These are phyloP conservation scores for Moesziomyces sp. DNA, from an alignment of 1,284 basidiomycete species.

Conservation along the genomic window DNA sequence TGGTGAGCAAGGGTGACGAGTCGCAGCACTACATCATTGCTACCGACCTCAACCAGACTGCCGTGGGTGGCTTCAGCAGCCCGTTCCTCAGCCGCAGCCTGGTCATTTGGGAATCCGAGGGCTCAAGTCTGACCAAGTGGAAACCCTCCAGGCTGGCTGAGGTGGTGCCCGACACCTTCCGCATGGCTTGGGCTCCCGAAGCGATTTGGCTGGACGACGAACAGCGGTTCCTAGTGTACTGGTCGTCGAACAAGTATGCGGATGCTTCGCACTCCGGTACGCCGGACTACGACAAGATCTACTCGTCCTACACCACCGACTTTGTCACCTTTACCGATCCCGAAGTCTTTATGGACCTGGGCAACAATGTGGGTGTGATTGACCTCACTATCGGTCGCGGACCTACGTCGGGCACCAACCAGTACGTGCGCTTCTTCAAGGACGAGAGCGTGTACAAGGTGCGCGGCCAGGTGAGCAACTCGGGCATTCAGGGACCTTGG, in stretches of 20 bases:
- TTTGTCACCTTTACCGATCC: conserved; percentile 23
- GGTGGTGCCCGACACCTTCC: conserved; percentile 23
- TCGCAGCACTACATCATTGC: conserved; percentile 33
- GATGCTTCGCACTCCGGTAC: conserved; percentile 27
- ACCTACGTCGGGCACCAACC: conserved; percentile 8
- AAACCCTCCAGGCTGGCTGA: conserved; percentile 8
- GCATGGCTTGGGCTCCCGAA: conserved; percentile 32
- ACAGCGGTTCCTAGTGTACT: conserved; percentile 29
- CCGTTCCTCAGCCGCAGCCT: conserved; percentile 22
- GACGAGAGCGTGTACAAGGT: conserved; percentile 28
- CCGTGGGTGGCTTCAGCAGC: conserved; percentile 19
- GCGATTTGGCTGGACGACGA: conserved; percentile 20
- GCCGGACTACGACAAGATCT: conserved; percentile 31
- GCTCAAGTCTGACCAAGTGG: conserved; percentile 29
- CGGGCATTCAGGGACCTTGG: conserved; percentile 22
- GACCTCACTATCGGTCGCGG: conserved; percentile 22
- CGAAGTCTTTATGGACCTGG: conserved; percentile 24
- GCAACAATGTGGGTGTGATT: conserved; percentile 17
- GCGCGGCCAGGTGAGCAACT: conserved; percentile 27
- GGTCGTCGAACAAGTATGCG: conserved; percentile 31
- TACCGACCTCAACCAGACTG: conserved; percentile 42
- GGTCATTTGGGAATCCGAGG: conserved; percentile 28
- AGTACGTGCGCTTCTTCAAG: conserved; percentile 36
- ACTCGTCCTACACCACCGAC: conserved; percentile 27
- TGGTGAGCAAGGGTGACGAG: conserved; percentile 27